Evolutionary conservation across 2,329 filamentous ascomycete species (phyloP), one percentile per base, ranked within the genome.

Genomic region (Bertia moriformis): DNA sequence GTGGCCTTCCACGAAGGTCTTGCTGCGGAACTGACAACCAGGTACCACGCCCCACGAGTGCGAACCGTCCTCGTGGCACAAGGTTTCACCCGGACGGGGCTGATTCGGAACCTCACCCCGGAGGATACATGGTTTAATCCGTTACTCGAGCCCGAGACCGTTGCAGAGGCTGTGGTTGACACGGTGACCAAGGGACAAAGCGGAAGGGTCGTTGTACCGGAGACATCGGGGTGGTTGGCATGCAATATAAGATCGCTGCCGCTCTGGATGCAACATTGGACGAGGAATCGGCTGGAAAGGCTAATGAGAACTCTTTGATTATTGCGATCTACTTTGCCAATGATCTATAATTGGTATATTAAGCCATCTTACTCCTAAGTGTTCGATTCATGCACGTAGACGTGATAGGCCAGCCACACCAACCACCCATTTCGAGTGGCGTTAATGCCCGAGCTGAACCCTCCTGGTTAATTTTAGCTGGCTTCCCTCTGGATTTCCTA

Each of bases 1-100:
- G 52, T 82, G 17, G 61, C 72, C 2, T 78, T 86, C 54, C 78
- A 85, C 50, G 78, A 86, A 51, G 80, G 69, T 0, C 55, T 82
- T 2, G 59, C 66, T 1, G 62, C 66, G 2, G 76, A 82, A 55
- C 55, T 82, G 38, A 58, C 57, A 27, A 71, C 69, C 4, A 58
- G 66, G 20, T 82, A 84, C 53, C 65, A 71, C 18, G 78, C 78
- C 1, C 69, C 68, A 1, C 67, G 65, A 41, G 71, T 85, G 19
- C 66, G 78, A 38, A 83, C 78, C 3, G 67, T 84, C n/a, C 49
- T 77, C 4, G 67, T 83, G 38, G 74, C 73, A 44, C 78, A 73
- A 48, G 71, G 66, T 36, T 80, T 73, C 54, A 78, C 65, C 47
- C 71, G 65, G 49, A 83, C 67, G 1, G 54, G 65, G n/a, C 60